Base-by-base conservation (phyloP, 306 rosid species). In the Rosa rugosa region DNA sequence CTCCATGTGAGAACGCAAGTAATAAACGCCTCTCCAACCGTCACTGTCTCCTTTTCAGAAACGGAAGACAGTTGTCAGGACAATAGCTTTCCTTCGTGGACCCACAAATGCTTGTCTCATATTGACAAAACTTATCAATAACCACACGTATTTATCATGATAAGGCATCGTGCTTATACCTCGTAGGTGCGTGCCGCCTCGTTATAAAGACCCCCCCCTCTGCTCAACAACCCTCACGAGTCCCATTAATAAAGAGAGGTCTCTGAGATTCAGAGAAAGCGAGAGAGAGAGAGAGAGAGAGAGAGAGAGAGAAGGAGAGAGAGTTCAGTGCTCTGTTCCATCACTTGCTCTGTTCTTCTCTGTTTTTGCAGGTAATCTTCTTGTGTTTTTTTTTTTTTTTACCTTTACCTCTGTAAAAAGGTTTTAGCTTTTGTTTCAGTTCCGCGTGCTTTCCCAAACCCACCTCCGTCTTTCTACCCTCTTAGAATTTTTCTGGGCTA, bases 161-260 rank as follows among this genome's bases (percentile, higher is more conserved):
- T 73, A 80, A 27, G 71, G 1, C 0, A 0, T 0, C 0, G 0
- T 0, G 12, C 79, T 23, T 66, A 66, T 50, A 11, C 82, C 79
- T 80, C 84, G 77, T 42, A 9, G 44, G 68, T 25, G 45, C 82
- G 68, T 25, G 45, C 82, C 83, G 80, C 79, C 75, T 59, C 36
- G 4, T 5, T 44, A 0, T 77, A 12, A 75, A 70, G 63, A 71
- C 64, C 40, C 34, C 22, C 46, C 62, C 40, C 62, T 12, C 54
- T 18, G 60, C 65, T 44, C 36, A n/a, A 4, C 67, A 8, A 60
- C 36, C 49, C 65, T 10, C 13, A 25, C 36, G 47, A 64, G 40
- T 14, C 42, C 56, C 54, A 38, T 73, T 56, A 7, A 10, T 5
- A 70, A 54, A 73, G 75, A 59, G 84, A 40, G 76, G 62, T 40